A percentile compares a stretch with the other conserved stretches of the same genome.
phyloP scores from a whole-genome alignment of 2,329 filamentous ascomycete species.

The Sclerotinia spermophila region DNA sequence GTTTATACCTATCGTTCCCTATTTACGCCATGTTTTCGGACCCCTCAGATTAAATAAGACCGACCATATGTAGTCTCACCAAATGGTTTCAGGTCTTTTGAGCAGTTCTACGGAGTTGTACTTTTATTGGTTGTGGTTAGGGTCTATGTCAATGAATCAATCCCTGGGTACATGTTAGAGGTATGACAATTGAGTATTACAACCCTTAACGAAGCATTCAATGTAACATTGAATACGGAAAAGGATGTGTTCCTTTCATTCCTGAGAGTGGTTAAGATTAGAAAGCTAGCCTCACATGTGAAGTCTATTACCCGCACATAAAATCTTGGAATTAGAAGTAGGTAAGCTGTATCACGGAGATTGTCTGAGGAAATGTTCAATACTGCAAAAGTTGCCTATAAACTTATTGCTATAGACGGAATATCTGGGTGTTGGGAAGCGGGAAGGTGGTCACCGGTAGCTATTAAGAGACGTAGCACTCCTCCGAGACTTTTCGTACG shows the following conservation, averaged over 20 bases:
- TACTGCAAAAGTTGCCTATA: too few relatives aligned
- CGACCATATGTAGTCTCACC: neutral
- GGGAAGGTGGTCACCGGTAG: too few relatives aligned
- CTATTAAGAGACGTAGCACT: neutral
- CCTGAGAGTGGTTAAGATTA: neutral
- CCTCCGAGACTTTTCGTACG: neutral
- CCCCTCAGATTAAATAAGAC: neutral
- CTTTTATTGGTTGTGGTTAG: neutral
- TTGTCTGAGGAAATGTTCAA: too few relatives aligned
- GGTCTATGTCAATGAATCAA: neutral
- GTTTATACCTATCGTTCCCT: neutral
- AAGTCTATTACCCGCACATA: neutral
- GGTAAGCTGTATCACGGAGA: too few relatives aligned
- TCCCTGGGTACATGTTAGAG: neutral
- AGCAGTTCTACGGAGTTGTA: neutral
- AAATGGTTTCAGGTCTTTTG: neutral
- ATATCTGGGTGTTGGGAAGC: neutral
- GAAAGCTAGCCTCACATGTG: neutral
- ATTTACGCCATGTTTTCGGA: neutral
- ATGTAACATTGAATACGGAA: neutral
- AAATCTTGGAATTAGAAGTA: neutral
- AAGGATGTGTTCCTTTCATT: neutral
- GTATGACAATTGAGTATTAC: neutral
- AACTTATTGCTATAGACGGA: neutral
- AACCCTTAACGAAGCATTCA: neutral